Percentiles rank a stretch among this genome's conserved stretches.
These are phyloP conservation scores for Artemisia tridentata DNA, from an alignment of 129 eudicot species.

Conservation along the genomic window DNA sequence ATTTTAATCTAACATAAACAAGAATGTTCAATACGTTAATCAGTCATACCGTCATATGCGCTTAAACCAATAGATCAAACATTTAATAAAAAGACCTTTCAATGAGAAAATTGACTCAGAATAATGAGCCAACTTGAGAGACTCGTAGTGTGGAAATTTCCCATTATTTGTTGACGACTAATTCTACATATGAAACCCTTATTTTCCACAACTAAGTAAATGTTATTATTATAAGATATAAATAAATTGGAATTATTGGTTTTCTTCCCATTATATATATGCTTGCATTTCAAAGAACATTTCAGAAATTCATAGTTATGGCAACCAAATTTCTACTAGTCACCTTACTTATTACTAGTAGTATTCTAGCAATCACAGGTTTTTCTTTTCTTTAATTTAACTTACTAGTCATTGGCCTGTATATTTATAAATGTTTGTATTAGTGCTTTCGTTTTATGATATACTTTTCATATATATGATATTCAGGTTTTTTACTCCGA, in stretches of 20 bases:
- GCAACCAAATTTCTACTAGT: conserved; percentile 21
- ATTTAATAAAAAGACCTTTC: conserved; percentile 14
- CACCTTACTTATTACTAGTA: conserved; percentile 1
- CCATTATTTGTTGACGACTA: too few species aligned
- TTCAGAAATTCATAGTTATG: conserved; percentile 24
- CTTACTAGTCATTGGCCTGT: not conserved
- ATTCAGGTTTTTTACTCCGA: too few species aligned
- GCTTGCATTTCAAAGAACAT: conserved; percentile 1
- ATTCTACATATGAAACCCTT: too few species aligned
- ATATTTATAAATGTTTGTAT: not conserved
- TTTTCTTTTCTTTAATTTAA: not conserved
- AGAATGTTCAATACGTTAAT: not conserved
- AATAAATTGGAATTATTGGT: not conserved
- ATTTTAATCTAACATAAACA: too few species aligned
- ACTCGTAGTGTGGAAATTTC: conserved; percentile 16
- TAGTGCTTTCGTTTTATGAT: too few species aligned
- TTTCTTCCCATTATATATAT: conserved; percentile 24
- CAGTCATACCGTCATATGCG: conserved; percentile 23
- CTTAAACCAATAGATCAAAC: not conserved
- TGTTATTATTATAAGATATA: too few species aligned
- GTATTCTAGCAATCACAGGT: conserved; percentile 26
- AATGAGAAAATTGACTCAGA: conserved; percentile 22
- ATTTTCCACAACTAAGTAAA: too few species aligned
- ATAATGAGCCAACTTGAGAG: not conserved
- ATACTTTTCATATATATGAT: too few species aligned